phyloP scores from a whole-genome alignment of 2,329 filamentous ascomycete species.

The Albifimbria verrucaria region DNA sequence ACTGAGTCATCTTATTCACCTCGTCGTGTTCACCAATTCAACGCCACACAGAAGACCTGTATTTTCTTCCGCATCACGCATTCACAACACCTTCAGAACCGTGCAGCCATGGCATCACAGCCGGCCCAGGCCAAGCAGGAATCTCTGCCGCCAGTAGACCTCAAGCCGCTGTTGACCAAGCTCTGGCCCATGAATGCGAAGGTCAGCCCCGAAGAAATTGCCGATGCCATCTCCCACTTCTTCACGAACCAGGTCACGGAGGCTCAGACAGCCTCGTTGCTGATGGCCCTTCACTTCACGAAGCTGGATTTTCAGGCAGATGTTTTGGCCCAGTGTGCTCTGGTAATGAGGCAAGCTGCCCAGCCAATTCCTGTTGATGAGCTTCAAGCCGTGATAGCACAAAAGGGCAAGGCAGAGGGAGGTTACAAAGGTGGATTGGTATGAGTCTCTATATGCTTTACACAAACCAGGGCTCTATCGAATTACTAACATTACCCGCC shows the following conservation, averaged over 20 bases:
- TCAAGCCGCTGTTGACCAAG: constrained; percentile 70
- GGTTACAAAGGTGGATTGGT: constrained; percentile 80
- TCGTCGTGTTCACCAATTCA: background rate
- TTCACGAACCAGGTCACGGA: constrained; percentile 89
- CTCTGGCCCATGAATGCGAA: constrained; percentile 59
- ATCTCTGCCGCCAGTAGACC: constrained; percentile 43
- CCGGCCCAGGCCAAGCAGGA: constrained; percentile 20
- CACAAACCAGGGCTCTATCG: background rate
- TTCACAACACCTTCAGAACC: background rate
- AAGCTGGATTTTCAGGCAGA: constrained; percentile 79
- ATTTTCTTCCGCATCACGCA: background rate
- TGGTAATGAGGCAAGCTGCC: constrained; percentile 79
- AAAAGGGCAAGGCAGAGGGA: constrained; percentile 63
- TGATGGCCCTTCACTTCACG: constrained; percentile 91
- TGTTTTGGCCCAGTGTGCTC: constrained; percentile 81
- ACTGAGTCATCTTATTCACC: background rate
- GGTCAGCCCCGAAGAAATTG: constrained; percentile 77
- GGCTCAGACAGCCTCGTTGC: constrained; percentile 79
- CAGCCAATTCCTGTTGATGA: constrained; percentile 63
- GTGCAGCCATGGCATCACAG: constrained; percentile 26
- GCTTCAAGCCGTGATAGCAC: constrained; percentile 59
- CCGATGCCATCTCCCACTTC: constrained; percentile 83
- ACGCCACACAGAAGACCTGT: background rate
- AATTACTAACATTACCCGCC: constrained; percentile 3
- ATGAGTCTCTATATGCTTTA: constrained; percentile 31